phyloP scores from a whole-genome alignment of 805 yeast genomes.

The Suhomyces pyralidae region DNA sequence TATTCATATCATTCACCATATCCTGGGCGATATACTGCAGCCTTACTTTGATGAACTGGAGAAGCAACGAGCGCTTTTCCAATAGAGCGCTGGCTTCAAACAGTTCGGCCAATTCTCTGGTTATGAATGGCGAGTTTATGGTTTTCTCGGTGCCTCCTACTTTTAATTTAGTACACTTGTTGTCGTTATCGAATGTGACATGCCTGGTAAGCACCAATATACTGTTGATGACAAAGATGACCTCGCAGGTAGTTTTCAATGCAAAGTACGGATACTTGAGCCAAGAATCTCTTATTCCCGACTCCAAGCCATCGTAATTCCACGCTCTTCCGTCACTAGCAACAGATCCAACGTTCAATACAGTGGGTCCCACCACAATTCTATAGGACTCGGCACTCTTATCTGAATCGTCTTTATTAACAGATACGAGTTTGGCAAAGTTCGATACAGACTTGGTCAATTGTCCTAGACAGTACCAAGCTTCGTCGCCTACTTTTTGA shows the following conservation, averaged over 20 bases:
- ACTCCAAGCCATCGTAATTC: conserved; percentile 7
- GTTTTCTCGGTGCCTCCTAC: background rate
- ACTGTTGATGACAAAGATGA: conserved; percentile 16
- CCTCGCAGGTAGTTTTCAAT: conserved; percentile 13
- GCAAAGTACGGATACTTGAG: conserved; percentile 17
- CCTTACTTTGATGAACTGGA: conserved; percentile 12
- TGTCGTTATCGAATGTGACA: conserved; percentile 5
- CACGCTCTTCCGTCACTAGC: conserved; percentile 2
- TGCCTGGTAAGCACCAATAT: conserved; percentile 14
- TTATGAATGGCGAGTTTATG: background rate
- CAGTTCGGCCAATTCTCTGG: background rate
- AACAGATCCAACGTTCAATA: conserved; percentile 13
- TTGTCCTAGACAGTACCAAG: background rate
- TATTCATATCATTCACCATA: conserved; percentile 12
- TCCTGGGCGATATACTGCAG: conserved; percentile 7
- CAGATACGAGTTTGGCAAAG: background rate
- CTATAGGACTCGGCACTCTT: background rate
- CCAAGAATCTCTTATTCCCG: conserved; percentile 15
- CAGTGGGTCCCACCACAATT: conserved; percentile 17
- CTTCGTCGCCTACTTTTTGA: background rate
- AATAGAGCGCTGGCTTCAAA: conserved; percentile 5
- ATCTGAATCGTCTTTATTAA: background rate
- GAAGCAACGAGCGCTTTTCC: conserved; percentile 8
- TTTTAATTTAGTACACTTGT: conserved; percentile 7
- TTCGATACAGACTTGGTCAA: background rate